Base-by-base conservation (phyloP, 1,284 basidiomycete species). In the Cystobasidium sp. region DNA sequence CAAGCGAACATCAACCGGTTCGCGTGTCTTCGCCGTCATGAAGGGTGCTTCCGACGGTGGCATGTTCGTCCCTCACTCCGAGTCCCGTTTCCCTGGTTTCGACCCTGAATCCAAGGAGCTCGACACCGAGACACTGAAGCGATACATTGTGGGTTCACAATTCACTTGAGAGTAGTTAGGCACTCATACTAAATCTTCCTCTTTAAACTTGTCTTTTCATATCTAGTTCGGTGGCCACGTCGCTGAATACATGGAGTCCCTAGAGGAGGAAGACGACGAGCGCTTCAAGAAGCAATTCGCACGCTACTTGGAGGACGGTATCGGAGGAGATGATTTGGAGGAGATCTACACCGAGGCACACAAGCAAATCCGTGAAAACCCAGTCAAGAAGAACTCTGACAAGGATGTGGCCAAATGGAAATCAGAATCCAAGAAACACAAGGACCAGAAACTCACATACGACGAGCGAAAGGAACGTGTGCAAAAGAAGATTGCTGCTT, bases 231-330 rank as follows among this genome's bases (percentile, higher is more conserved):
- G 62, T 22, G 70, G 70, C 22, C 95, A 99, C 84, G 90, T 99
- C 76, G 93, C 97, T 76, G 97, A 99, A 85, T 99, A 98, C 88
- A 99, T 99, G 97, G 94, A 99, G 86, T 91, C 90, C 66, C 87
- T 99, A 75, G 97, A 99, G 86, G 97, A 99, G 88, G 97, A 99
- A 86, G 97, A 99, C 83, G 97, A 98, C 82, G 96, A 98, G 86
- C 88, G 94, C 88, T 98, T 98, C 89, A 97, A 97, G 89, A 98
- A 96, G 88, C 96, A 98, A 83, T 98, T 98, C 85, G 82, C 96
- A 14, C 88, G 89, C 49, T 98, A 98, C 85, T 93, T 99, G 78
- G 94, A 92, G 62, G 94, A 97, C 83, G 97, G 91, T 79, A 85
- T 99, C 79, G 93, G 93, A 76, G 96, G 94, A 2, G 97, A 96